A percentile compares a stretch with the other conserved stretches of the same genome.
Evolutionary conservation across 2,329 filamentous ascomycete genomes (phyloP).

Genomic region (Truncatella angustata): DNA sequence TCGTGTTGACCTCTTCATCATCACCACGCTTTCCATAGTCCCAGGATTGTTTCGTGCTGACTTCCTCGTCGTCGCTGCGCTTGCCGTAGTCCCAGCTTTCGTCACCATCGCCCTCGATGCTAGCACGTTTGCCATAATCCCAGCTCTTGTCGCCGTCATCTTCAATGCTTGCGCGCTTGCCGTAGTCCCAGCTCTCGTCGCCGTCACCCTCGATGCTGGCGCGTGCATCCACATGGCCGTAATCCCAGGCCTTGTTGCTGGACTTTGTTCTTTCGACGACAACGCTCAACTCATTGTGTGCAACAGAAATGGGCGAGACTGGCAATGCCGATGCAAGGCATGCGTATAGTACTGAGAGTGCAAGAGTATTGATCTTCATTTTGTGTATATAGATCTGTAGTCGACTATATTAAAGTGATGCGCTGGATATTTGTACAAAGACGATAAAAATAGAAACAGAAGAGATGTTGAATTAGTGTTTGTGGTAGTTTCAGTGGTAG

Average conservation of each 20-base stretch:
- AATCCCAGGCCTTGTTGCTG: not conserved
- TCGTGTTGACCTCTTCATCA: too few species aligned
- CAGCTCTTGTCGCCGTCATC: conserved; percentile 9
- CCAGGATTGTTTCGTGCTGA: not conserved
- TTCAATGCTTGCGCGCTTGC: conserved; percentile 29
- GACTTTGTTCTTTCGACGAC: not conserved
- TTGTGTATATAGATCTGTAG: not conserved
- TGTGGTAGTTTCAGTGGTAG: too few species aligned
- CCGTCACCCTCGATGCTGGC: not conserved
- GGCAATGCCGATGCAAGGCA: not conserved
- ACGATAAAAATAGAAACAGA: not conserved
- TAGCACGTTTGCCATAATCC: conserved; percentile 23
- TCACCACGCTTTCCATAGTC: conserved; percentile 2
- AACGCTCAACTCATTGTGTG: not conserved
- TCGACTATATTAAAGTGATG: not conserved
- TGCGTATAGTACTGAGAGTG: not conserved
- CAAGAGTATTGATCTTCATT: not conserved
- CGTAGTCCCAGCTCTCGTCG: not conserved
- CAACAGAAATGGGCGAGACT: not conserved
- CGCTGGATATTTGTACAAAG: not conserved
- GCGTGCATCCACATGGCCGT: not conserved
- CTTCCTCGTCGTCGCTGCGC: not conserved
- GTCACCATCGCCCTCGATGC: conserved; percentile 31
- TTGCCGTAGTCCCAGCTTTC: conserved; percentile 3
- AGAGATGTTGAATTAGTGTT: not conserved